Evolutionary conservation across 495 filamentous ascomycete species (phyloP).

Genomic region (Tuber aestivum): DNA sequence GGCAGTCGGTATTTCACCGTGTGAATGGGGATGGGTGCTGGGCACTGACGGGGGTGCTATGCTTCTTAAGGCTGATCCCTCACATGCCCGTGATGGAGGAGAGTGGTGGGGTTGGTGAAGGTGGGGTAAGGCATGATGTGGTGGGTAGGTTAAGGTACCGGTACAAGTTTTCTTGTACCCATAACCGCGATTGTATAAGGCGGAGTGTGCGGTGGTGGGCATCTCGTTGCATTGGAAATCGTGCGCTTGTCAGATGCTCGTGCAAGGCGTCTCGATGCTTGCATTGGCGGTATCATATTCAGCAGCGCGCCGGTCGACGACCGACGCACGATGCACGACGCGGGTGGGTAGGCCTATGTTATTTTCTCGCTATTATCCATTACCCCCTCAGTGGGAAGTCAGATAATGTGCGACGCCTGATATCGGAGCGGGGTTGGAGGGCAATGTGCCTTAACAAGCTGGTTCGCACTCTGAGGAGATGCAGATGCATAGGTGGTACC

Average conservation of each 20-base stretch:
- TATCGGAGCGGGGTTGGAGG: neutral
- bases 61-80: neutral
- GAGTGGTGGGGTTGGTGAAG: neutral
- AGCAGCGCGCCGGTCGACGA: neutral
- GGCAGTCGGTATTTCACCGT: neutral
- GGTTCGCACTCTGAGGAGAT: neutral
- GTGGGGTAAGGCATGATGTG: neutral
- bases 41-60: neutral
- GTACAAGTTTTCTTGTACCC: neutral
- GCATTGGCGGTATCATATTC: neutral
- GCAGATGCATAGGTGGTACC: neutral
- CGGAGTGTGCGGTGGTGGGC: neutral
- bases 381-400: neutral
- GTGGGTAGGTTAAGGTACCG: neutral
- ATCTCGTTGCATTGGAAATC: slow-evolving; percentile 4
- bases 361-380: too few species aligned
- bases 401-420: neutral
- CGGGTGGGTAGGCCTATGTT: neutral
- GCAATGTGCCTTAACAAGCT: neutral
- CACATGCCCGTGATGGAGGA: neutral
- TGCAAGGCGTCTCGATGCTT: neutral
- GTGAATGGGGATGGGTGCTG: neutral
- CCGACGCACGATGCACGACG: neutral
- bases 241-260: neutral
- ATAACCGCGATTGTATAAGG: neutral